phyloP scores from a whole-genome alignment of 1,284 basidiomycete genomes.

The Moniliella sp. region DNA sequence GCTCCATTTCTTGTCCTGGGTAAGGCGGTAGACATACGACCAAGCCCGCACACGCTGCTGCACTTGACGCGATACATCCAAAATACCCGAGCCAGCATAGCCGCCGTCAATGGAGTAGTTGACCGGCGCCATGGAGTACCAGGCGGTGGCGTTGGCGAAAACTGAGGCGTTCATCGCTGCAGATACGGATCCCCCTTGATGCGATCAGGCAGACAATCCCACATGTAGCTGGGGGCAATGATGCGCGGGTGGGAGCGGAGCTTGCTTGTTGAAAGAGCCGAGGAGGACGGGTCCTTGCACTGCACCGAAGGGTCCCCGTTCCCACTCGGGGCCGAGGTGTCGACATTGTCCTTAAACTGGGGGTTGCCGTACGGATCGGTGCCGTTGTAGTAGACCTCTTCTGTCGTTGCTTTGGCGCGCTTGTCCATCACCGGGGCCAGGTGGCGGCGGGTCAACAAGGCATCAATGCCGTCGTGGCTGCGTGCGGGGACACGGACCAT shows the following conservation, averaged over 20 bases:
- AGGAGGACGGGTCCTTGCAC: background rate
- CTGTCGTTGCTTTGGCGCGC: background rate
- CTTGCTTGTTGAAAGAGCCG: conserved; percentile 20
- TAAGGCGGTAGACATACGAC: conserved; percentile 70
- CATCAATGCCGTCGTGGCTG: too few relatives aligned
- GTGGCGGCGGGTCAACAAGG: too few relatives aligned
- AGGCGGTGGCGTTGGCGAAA: conserved; percentile 61
- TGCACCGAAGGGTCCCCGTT: background rate
- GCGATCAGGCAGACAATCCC: conserved; percentile 56
- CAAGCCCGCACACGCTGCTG: conserved; percentile 81
- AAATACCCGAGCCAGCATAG: conserved; percentile 51
- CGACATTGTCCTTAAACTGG: conserved; percentile 54
- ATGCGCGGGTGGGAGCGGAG: conserved; percentile 66
- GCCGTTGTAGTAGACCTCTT: conserved; percentile 17
- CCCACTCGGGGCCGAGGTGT: conserved; percentile 7
- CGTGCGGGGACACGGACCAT: too few relatives aligned
- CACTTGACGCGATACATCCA: conserved; percentile 71
- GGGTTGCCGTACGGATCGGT: conserved; percentile 57
- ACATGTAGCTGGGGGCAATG: conserved; percentile 79
- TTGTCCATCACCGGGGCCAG: background rate
- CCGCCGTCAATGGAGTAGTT: conserved; percentile 55
- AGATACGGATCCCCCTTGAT: conserved; percentile 71
- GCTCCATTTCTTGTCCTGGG: conserved; percentile 69
- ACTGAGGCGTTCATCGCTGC: conserved; percentile 73
- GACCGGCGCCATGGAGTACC: conserved; percentile 43